These are phyloP conservation scores for Rhodomyrtus tomentosa DNA, from an alignment of 345 rosid species.

Conservation along the genomic window DNA sequence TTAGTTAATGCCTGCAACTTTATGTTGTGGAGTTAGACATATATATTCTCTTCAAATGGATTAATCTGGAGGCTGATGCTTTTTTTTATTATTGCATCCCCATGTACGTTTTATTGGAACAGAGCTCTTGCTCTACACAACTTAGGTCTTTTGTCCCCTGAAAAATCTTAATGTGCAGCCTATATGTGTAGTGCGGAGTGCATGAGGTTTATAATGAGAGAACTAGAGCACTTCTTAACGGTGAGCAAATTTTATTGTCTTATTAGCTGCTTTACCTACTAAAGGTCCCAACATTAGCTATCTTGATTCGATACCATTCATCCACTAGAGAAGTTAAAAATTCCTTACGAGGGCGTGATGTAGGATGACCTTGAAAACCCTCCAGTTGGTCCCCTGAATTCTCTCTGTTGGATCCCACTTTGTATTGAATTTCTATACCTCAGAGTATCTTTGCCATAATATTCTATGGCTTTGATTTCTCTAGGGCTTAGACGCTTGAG, in stretches of 20 bases:
- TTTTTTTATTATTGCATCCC: background rate
- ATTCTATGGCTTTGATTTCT: background rate
- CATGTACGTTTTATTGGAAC: background rate
- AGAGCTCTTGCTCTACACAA: background rate
- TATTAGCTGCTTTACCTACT: background rate
- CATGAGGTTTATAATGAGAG: background rate
- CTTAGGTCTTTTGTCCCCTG: background rate
- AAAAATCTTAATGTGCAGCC: background rate
- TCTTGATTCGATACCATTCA: background rate
- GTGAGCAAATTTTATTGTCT: background rate
- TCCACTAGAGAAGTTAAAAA: background rate
- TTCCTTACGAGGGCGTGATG: background rate
- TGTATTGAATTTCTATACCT: background rate
- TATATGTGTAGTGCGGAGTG: background rate
- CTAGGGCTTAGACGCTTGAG: background rate
- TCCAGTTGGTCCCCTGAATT: background rate
- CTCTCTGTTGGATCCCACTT: background rate
- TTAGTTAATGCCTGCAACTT: background rate
- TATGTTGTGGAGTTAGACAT: background rate
- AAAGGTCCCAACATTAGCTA: background rate
- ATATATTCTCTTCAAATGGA: background rate
- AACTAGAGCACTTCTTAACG: background rate
- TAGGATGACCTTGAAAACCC: background rate
- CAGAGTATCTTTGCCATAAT: background rate
- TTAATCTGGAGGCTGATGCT: background rate